A percentile compares a stretch with the other conserved stretches of the same genome.
These are phyloP conservation scores for Aspergillus vadensis DNA, from an alignment of 2,329 filamentous ascomycete species.

Conservation along the genomic window DNA sequence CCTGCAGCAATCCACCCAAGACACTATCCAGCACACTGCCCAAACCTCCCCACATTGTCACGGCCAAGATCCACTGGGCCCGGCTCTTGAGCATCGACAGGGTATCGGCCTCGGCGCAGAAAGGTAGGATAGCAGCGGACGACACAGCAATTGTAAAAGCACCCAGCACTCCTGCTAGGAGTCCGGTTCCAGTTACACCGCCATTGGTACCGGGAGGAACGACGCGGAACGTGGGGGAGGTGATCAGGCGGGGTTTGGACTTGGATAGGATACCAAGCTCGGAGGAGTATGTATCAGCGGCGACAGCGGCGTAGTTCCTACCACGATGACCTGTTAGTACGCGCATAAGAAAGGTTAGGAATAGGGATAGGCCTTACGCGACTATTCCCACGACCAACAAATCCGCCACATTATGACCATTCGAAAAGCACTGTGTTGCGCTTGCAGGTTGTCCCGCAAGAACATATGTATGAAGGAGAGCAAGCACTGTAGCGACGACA, in stretches of 20 bases:
- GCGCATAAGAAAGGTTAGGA: not conserved
- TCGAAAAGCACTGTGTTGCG: conserved; percentile 40
- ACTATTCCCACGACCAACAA: conserved; percentile 44
- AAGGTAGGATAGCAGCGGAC: conserved; percentile 68
- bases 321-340: not conserved
- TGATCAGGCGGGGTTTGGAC: conserved; percentile 78
- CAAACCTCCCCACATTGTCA: conserved; percentile 72
- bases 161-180: conserved; percentile 72
- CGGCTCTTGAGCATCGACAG: conserved; percentile 50
- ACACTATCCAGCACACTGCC: conserved; percentile 87
- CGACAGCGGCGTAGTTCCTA: conserved; percentile 83
- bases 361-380: conserved; percentile 33
- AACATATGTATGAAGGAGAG: conserved; percentile 53
- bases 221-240: conserved; percentile 70
- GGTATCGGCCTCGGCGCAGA: conserved; percentile 53
- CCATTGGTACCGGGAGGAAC: conserved; percentile 94
- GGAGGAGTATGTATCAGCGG: conserved; percentile 91
- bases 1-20: conserved; percentile 81
- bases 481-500: conserved; percentile 69
- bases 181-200: conserved; percentile 75
- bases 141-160: conserved; percentile 69
- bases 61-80: conserved; percentile 49
- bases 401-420: conserved; percentile 36
- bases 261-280: conserved; percentile 89
- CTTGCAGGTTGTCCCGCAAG: conserved; percentile 27